Evolutionary conservation across 2,329 filamentous ascomycete genomes (phyloP).

Genomic region (Botrytis pseudocinerea): DNA sequence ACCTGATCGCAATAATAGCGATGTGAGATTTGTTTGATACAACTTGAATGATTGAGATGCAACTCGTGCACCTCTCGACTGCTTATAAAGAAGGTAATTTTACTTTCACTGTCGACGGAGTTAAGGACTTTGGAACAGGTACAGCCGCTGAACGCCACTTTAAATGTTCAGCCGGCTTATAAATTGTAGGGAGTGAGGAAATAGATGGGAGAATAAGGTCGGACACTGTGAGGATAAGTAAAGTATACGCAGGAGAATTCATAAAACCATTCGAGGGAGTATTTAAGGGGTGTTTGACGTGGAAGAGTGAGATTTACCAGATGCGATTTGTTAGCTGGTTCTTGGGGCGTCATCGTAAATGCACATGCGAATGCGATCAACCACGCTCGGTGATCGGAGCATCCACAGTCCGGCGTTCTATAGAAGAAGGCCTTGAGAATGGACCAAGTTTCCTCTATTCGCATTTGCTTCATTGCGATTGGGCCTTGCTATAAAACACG

Average conservation of each 20-base stretch:
- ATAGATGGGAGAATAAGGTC: too few species aligned
- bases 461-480: conserved; percentile 9
- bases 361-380: neutral
- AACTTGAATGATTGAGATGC: conserved; percentile 40
- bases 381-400: neutral
- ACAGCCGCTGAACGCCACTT: conserved; percentile 13
- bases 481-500: neutral
- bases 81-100: conserved; percentile 23
- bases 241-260: too few species aligned
- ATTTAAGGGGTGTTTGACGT: neutral
- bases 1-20: conserved; percentile 40
- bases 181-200: neutral
- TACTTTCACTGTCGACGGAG: conserved; percentile 19
- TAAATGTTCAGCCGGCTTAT: neutral
- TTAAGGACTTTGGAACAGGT: conserved; percentile 13
- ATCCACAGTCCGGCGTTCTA: neutral
- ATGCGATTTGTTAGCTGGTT: neutral
- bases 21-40: conserved; percentile 39
- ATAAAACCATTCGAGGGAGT: neutral
- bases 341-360: neutral
- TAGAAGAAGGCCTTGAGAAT: neutral
- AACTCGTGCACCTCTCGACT: conserved; percentile 35
- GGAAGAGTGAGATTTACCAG: neutral
- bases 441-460: neutral
- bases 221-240: neutral